Evolutionary conservation across 345 rosid species (phyloP), one percentile per base, ranked within the genome.

Genomic region (Eucalyptus microcorys): DNA sequence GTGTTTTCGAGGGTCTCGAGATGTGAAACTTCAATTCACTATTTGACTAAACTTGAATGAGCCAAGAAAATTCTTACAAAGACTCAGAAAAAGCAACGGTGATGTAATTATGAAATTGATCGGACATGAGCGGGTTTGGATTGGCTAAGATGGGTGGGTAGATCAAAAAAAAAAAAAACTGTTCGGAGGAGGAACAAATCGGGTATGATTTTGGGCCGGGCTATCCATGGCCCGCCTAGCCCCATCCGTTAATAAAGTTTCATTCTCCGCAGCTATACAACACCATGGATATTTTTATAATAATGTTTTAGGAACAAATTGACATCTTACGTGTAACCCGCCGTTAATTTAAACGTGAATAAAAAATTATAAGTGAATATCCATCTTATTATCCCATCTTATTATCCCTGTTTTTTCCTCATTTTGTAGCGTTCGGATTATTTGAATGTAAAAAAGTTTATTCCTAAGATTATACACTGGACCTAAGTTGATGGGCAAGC

Each of bases 161-260:
- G 80, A 68, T 32, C 5, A 0, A 4, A 32, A 32, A 32, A 8
- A 34, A n/a, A 0, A 32, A 17, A 34, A 34, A 4, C 14, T 10
- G 8, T 71, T 10, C 83, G 26, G 45, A 5, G 83, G 14, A 71
- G 45, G 24, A 3, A 13, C 45, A 10, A 71, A 19, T 10, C 45
- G 83, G 45, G 83, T 71, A 34, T 71, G 27, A 19, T 71, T 71
- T 71, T 37, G 83, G 83, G 27, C 83, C 24, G 45, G 83, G 27
- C 45, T 34, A 37, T 71, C 83, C 45, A 5, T 37, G 26, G 45
- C 27, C 40, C 83, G 7, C 4, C 45, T 5, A 19, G 81, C 13
- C 83, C 83, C 83, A 37, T 71, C 81, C 26, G 45, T 3, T 37
- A 17, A 71, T 5, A 0, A 71, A 21, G 45, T 19, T 71, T 71